Base-by-base conservation (phyloP, 2,329 filamentous ascomycete species). In the Penicillium paneum region DNA sequence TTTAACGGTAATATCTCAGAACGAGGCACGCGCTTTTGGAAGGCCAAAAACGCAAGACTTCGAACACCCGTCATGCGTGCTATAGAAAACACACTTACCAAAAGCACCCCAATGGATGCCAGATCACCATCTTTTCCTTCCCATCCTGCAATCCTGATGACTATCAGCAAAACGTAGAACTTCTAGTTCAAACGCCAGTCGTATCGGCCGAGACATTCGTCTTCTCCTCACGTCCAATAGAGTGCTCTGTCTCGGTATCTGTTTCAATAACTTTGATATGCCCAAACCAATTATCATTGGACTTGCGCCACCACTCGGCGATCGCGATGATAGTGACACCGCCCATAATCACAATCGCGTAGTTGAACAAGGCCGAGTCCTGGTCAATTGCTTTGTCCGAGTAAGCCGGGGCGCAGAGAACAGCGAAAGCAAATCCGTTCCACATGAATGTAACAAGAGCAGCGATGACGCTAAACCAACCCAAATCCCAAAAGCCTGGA, bases 1-100 rank as follows among this genome's bases (percentile, higher is more conserved):
- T 90, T 78, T 79, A 80, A 87, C 89, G 88, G 89, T 92, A 87
- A 92, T 84, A 85, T 93, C 88, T 91, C 72, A 74, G 72, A 72
- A 68, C 70, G 61, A 69, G 59, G 39, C 32, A 53, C 12, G 58
- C 54, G 52, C 48, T 43, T 48, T 47, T 21, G 53, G 53, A 34
- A 24, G 29, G 41, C 35, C 50, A 52, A 47, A 52, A 46, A 6
- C 36, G 55, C 50, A 38, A 59, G 57, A 34, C 46, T 54, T 61
- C 62, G 62, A 62, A 64, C 62, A 63, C 61, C 62, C 61, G 62
- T 57, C 62, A 64, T 63, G 62, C 61, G 55, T 54, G 51, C 49
- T 57, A n/a, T 40, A 43, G 32, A 32, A 55, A 46, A 42, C 39
- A 54, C 54, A 59, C 59, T 62, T 48, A 63, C 62, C 56, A 29